phyloP scores from a whole-genome alignment of 2,329 filamentous ascomycete genomes.

The Pseudogymnoascus sp. region DNA sequence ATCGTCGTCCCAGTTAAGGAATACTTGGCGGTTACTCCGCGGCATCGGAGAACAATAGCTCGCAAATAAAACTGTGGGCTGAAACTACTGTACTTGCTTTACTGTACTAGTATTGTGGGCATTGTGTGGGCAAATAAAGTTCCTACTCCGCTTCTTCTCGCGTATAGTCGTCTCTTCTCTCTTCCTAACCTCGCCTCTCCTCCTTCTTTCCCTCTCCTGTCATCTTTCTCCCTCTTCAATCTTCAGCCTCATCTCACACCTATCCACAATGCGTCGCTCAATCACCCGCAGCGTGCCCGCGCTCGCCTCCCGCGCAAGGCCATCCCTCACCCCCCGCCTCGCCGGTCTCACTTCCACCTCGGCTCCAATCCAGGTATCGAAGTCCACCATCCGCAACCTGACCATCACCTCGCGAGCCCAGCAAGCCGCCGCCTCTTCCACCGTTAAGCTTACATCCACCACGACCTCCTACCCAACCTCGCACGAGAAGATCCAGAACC shows the following conservation, averaged over 20 bases:
- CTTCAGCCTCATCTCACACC: not conserved
- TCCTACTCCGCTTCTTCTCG: not conserved
- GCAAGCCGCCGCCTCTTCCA: constrained; percentile 40
- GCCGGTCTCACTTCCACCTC: constrained; percentile 22
- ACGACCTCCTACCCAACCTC: constrained; percentile 57
- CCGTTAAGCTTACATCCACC: constrained; percentile 39
- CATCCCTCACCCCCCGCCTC: constrained; percentile 18
- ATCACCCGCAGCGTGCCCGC: constrained; percentile 23
- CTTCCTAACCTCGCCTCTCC: not conserved
- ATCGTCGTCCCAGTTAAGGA: not conserved
- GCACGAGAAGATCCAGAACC: constrained; percentile 61
- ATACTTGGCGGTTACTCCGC: not conserved
- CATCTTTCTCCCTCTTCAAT: not conserved
- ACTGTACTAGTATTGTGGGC: not conserved
- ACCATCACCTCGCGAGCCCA: constrained; percentile 51
- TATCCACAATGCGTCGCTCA: constrained; percentile 25
- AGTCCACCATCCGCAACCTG: constrained; percentile 42
- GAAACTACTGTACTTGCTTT: not conserved
- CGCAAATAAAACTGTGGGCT: not conserved
- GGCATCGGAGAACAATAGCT: not conserved
- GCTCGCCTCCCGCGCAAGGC: constrained; percentile 18
- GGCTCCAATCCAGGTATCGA: constrained; percentile 19
- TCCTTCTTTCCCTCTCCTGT: not conserved
- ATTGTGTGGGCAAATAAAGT: not conserved
- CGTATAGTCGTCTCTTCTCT: not conserved